phyloP scores from a whole-genome alignment of 2,329 filamentous ascomycete species.

The Hypoxylon sp. region DNA sequence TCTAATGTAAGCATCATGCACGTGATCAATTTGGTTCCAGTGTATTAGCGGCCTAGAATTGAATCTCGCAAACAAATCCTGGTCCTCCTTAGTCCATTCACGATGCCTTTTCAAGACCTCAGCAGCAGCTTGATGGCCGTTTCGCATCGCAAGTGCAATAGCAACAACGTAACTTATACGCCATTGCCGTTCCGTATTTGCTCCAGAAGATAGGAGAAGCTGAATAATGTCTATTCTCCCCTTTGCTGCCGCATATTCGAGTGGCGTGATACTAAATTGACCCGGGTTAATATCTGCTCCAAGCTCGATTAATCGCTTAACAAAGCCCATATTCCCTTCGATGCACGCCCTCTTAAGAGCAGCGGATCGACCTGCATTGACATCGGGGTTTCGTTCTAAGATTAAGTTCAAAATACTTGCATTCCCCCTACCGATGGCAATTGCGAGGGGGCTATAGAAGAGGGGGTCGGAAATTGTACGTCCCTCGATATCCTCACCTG shows the following conservation, averaged over 20 bases:
- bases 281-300: neutral
- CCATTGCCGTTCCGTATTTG: neutral
- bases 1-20: neutral
- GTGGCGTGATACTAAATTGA: too few species aligned
- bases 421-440: neutral
- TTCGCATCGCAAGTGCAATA: neutral
- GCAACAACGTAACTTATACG: neutral
- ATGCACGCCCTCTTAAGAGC: neutral
- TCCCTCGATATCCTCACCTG: neutral
- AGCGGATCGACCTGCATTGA: too few species aligned
- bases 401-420: neutral
- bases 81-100: neutral
- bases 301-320: neutral
- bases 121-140: neutral
- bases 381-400: neutral
- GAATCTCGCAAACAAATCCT: neutral
- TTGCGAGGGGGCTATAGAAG: neutral
- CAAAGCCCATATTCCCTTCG: neutral
- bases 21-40: neutral
- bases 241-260: neutral
- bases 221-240: neutral
- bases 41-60: neutral
- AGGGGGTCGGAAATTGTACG: neutral
- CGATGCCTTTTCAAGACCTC: neutral
- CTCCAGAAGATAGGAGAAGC: neutral